Base-by-base conservation (phyloP, 495 filamentous ascomycete genomes). In the Lophiostoma macrostomum region DNA sequence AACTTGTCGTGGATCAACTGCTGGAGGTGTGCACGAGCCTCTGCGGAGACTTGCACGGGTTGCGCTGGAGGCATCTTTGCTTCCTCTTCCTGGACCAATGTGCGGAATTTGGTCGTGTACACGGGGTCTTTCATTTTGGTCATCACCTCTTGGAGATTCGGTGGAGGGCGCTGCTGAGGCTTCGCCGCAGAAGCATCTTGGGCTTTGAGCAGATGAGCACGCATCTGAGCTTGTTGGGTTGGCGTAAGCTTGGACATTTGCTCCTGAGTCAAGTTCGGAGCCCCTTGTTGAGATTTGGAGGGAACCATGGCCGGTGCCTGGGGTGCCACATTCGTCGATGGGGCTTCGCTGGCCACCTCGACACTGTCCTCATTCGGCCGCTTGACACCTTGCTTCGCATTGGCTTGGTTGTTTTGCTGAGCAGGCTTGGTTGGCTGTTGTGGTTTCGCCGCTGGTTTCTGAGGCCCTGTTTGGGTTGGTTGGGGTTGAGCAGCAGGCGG, bases 301-400 rank as follows among this genome's bases (percentile, higher is more conserved):
- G 67, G 53, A 19, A 73, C 60, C 51, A 69, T 62, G 6, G 70
- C 18, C 6, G 66, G 53, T 23, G 68, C 65, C 37, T 71, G 64
- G n/a, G 69, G 70, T n/a, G 46, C 27, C 34, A 69, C 64, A 37
- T 53, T 52, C 13, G 57, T 12, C 5, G 57, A 25, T 13, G 31
- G 28, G 7, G 59, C 51, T 0, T 79, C 72, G 45, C 75, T 75
- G 22, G 73, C 73, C 20, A 74, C 69, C 52, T 87, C 85, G 13
- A 73, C 66, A 6, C 75, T 63, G 62, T 90, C 86, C 50, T 90
- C 87, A 32, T 74, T 75, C 6, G 78, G 63, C 45, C 84, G 78
- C 67, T 87, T 88, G 29, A 71, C 61, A 25, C 59, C 67, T 59
- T 66, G 77, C 69, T 59, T 61, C 8, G 52, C 50, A 49, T 47